Evolutionary conservation across 2,329 filamentous ascomycete species (phyloP), one percentile per base, ranked within the genome.

Genomic region (Nigrospora osmanthi): DNA sequence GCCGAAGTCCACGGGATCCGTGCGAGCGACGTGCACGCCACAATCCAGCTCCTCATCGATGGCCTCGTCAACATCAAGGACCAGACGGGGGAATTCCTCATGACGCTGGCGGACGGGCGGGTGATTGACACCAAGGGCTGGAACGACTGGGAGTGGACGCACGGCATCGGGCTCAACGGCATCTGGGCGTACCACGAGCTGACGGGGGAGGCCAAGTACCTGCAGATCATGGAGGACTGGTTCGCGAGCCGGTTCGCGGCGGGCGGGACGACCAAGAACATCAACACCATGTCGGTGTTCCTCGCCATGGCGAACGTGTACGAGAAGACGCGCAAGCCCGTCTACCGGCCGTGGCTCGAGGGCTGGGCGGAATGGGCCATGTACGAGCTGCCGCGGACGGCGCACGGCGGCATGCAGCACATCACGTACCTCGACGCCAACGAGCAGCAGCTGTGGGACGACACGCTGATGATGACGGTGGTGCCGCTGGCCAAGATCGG

Each of bases 401-500:
- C 76, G 41, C 83, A 80, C 57, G 85, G 81, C 39, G 73, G 83
- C 46, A 85, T 89, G 71, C 85, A 89, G 62, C 85, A 87, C 63
- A 78, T 84, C 49, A 90, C 86, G 0, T 89, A 89, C 54, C 65
- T 83, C 31, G 75, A 79, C 3, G 73, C 77, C 51, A 89, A 91
- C 62, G 72, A 81, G 49, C 75, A 87, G 60, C 83, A 90, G 67
- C 71, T 90, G 17, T 91, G 87, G 87, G 87, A 89, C 53, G 87
- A 91, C 60, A 91, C 87, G 6, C 71, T 91, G 38, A 90, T 91
- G 86, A 91, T 91, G 87, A 89, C 85, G 1, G 86, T 89, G 6
- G 68, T 90, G 64, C 87, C 87, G 2, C 71, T 90, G 15, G 85
- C 85, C 15, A 90, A 90, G 68, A 89, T 89, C 49, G 87, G 87